Percentiles rank a stretch among this genome's conserved stretches.
phyloP scores from a whole-genome alignment of 1,139 yeast species.

The Torulaspora globosa region DNA sequence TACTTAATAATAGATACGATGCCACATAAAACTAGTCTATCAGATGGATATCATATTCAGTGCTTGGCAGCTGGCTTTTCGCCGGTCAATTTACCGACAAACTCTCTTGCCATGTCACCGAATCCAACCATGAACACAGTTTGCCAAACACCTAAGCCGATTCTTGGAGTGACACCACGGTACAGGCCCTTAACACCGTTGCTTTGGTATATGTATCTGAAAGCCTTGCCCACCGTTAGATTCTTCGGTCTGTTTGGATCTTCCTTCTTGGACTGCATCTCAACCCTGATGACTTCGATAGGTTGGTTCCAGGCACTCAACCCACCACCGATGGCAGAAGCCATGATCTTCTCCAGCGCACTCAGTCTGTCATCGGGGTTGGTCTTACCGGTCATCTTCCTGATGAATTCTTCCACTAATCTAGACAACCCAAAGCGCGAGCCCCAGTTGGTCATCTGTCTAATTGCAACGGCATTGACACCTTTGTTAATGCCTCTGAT shows the following conservation, averaged over 20 bases:
- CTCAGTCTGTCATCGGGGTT: conserved; percentile 56
- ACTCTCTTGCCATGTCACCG: conserved; percentile 83
- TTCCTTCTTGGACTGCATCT: conserved; percentile 89
- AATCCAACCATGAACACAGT: conserved; percentile 99
- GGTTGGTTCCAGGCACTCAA: conserved; percentile 99
- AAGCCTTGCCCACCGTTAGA: conserved; percentile 72
- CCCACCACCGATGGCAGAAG: conserved; percentile 95
- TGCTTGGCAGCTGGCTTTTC: conserved; percentile 49
- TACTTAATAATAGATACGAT: conserved; percentile 6
- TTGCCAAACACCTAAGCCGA: conserved; percentile 97
- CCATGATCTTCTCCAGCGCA: conserved; percentile 74
- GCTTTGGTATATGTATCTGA: conserved; percentile 73
- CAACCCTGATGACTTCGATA: conserved; percentile 93
- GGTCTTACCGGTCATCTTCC: conserved; percentile 56
- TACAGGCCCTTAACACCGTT: conserved; percentile 89
- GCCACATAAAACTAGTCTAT: conserved; percentile 3
- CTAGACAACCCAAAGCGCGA: conserved; percentile 91
- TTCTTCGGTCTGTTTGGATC: conserved; percentile 97
- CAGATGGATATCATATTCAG: conserved; percentile 18
- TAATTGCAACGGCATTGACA: conserved; percentile 97
- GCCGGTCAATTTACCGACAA: conserved; percentile 56
- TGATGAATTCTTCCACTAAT: conserved; percentile 82
- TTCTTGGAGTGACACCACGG: conserved; percentile 95
- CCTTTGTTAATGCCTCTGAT: conserved; percentile 93
- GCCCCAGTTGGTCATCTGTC: conserved; percentile 99